Evolutionary conservation across 331 rosid species (phyloP).

Genomic region (Quercus phellos): DNA sequence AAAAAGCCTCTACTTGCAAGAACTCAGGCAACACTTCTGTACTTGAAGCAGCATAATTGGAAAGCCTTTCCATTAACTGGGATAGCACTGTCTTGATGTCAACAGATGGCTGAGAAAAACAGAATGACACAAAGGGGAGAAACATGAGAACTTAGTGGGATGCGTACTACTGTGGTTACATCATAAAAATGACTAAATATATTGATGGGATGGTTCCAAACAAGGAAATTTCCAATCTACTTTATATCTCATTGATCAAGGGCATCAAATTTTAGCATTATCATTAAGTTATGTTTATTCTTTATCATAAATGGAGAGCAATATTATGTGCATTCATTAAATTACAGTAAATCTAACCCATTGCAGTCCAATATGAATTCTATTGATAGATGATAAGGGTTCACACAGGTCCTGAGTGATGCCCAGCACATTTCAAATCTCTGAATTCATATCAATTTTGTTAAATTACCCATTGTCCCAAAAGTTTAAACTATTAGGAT

Average conservation of each 20-base stretch:
- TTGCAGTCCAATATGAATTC: not conserved
- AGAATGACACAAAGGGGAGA: conserved; percentile 7
- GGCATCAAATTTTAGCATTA: not conserved
- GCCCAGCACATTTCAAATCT: not conserved
- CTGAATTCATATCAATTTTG: no score
- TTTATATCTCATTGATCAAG: not conserved
- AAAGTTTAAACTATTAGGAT: no score
- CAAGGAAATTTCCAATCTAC: not conserved
- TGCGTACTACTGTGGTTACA: not conserved
- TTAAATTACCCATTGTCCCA: no score
- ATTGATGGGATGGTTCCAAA: conserved; percentile 10
- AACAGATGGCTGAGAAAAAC: conserved; percentile 65
- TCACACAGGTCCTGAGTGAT: not conserved
- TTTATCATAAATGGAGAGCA: not conserved
- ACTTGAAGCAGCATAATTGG: conserved; percentile 96
- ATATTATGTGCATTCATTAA: not conserved
- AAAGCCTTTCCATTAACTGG: conserved; percentile 96
- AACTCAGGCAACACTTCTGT: conserved; percentile 93
- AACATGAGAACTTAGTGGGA: conserved; percentile 15
- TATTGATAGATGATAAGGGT: not conserved
- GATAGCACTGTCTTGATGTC: conserved; percentile 95
- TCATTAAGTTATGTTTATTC: not conserved
- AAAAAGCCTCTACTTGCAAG: conserved; percentile 98
- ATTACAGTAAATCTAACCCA: not conserved
- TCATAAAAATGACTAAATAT: conserved; percentile 10